Conservation (phyloP, 2,329 filamentous ascomycete genomes). For the Neonectria magnoliae region DNA sequence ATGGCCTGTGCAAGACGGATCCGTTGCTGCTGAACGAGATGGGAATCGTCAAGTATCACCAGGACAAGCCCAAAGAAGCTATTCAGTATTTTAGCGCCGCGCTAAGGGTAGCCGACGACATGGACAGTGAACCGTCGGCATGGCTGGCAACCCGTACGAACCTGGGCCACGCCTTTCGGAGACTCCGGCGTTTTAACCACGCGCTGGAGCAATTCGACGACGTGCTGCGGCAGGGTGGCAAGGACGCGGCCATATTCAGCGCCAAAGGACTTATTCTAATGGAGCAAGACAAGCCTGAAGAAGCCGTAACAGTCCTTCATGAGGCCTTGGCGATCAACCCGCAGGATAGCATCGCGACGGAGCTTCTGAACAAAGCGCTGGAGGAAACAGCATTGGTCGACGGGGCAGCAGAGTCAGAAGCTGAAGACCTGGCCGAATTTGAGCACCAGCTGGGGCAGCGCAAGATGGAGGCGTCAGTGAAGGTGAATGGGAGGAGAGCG, state of each 20-base stretch:
- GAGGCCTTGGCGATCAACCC: slow-evolving; percentile 83
- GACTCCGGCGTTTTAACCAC: slow-evolving; percentile 73
- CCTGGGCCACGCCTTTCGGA: slow-evolving; percentile 86
- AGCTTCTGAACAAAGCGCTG: slow-evolving; percentile 77
- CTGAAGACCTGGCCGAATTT: slow-evolving; percentile 59
- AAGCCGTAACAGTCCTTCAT: slow-evolving; percentile 84
- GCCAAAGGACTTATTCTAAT: slow-evolving; percentile 87
- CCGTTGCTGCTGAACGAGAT: slow-evolving; percentile 94
- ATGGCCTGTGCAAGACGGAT: slow-evolving; percentile 83
- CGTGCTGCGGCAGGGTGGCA: slow-evolving; percentile 83
- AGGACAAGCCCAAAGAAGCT: slow-evolving; percentile 80
- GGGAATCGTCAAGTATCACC: slow-evolving; percentile 95
- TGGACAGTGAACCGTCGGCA: slow-evolving; percentile 82
- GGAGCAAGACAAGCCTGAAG: slow-evolving; percentile 77
- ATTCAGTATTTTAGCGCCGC: slow-evolving; percentile 81
- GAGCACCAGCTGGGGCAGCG: slow-evolving; percentile 62
- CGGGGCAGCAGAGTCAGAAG: slow-evolving; percentile 57
- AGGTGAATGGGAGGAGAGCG: slow-evolving; percentile 44
- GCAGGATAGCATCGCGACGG: slow-evolving; percentile 83
- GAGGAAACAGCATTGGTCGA: slow-evolving; percentile 65
- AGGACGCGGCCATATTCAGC: slow-evolving; percentile 80
- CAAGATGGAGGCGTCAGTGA: slow-evolving; percentile 56
- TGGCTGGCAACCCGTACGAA: slow-evolving; percentile 89
- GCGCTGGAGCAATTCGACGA: slow-evolving; percentile 87
- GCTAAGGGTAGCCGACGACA: slow-evolving; percentile 79